Evolutionary conservation across 225 moss, liverwort and hornwort genomes (phyloP), one percentile per base, ranked within the genome.

Genomic region (Marchantia polymorpha): DNA sequence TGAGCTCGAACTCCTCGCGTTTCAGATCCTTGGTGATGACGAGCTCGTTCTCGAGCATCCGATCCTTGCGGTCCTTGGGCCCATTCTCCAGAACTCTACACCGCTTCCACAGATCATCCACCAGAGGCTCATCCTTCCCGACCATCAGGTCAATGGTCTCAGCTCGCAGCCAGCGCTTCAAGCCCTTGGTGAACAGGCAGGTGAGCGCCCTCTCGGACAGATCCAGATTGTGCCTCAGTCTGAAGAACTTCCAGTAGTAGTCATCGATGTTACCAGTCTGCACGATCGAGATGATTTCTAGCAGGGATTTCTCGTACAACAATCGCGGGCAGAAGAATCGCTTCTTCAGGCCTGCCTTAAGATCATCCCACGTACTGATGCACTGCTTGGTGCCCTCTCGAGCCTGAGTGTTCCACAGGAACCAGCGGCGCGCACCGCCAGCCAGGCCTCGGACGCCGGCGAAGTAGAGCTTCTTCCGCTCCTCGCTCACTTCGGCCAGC

Each of bases 161-260:
- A 59, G 71, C 58, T 72, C 72, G 29, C 0, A 71, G 80, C 80
- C 80, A 80, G 15, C 80, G 71, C 60, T 64, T 71, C 72, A 80
- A 61, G 1, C 80, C 80, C 59, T 51, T 71, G 58, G 68, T 71
- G 59, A 80, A 80, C 80, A 80, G 60, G 55, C 80, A 80, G 0
- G 72, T 49, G 9, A 80, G 80, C 15, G 80, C 72, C 9, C 72
- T 72, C 80, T 80, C 80, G 4, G 80, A 72, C 30, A 80, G 52
- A 80, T 80, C 80, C 47, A 80, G 51, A 72, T 80, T 80, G 23
- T 80, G 80, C 11, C 80, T 46, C 5, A 80, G 72, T 15, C 80
- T 80, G 46, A 80, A 80, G 12, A 80, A 80, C 71, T 80, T 80
- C 80, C 80, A 80, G 48, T 80, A 80, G 56, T 80, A 80, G 52